Evolutionary conservation across 1,284 basidiomycete species (phyloP), one percentile per base, ranked within the genome.

Genomic region (Cyathus pygmaeus): DNA sequence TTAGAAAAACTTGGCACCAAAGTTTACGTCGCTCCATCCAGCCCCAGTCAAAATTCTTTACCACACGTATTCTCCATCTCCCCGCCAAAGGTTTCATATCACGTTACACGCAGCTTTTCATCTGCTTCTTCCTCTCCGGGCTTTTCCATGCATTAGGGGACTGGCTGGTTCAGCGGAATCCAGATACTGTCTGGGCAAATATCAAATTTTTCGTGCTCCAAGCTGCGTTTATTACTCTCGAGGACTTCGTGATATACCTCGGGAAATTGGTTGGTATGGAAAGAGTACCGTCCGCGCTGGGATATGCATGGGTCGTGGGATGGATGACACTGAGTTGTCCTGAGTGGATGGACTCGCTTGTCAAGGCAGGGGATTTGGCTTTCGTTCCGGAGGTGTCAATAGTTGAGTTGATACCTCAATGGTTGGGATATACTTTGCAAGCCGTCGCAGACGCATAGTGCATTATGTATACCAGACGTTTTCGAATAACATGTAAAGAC

Each of bases 81-180:
- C 23, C 21, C 15, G 10, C 23, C 3, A 27, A 27, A 26, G 10
- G 23, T 13, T 4, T 31, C 9, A 13, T 15, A 11, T 52, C 50
- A 5, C 17, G 15, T 15, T 75, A 76, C 60, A 70, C 65, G 10
- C 76, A 79, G 56, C 70, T 79, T 17, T 76, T 74, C 60, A 59
- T 68, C 27, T 74, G 67, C 6, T 78, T 79, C 68, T 58, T 72
- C 27, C 41, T 77, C 31, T 76, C 77, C 0, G 73, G 70, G 11
- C n/a, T 78, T 15, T 65, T 72, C 21, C 77, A 79, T 57, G 65
- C 61, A 3, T 41, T 52, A 7, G 65, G 51, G 9, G 63, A 66
- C 44, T 66, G 57, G 57, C 30, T 56, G 4, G 51, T 59, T 10
- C 53, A 42, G 23, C 54, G 49, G n/a, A 21, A 56, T n/a, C 24